Percentiles rank a stretch among this genome's conserved stretches.
Evolutionary conservation across 164 flowering plant genomes (phyloP).

Genomic region (Aristolochia contorta): DNA sequence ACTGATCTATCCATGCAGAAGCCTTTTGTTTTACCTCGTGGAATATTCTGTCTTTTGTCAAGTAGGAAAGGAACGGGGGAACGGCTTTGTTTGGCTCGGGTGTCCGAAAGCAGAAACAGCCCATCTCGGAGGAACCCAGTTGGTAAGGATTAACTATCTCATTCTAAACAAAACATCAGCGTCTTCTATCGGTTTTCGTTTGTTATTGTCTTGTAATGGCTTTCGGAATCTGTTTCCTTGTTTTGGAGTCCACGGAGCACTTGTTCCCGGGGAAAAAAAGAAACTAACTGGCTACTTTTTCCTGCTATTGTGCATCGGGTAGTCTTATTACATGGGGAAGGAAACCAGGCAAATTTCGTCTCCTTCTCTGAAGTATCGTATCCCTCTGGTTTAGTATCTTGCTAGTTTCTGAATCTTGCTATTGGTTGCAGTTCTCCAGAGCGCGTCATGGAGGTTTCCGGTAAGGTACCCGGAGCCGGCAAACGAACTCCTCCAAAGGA

Average conservation of each 20-base stretch:
- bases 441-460: slow-evolving; percentile 37
- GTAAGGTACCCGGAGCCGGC: slow-evolving; percentile 22
- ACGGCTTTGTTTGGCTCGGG: slow-evolving; percentile 29
- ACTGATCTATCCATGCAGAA: slow-evolving; percentile 35
- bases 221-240: neutral
- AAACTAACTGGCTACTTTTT: too few species aligned
- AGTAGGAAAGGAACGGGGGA: slow-evolving; percentile 44
- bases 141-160: slow-evolving; percentile 22
- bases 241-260: neutral
- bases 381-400: too few species aligned
- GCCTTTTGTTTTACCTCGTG: neutral
- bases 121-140: slow-evolving; percentile 29
- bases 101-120: slow-evolving; percentile 25
- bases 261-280: neutral
- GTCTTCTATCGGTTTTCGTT: neutral
- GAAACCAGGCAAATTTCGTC: too few species aligned
- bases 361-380: too few species aligned
- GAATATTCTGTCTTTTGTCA: slow-evolving; percentile 16
- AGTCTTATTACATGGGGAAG: too few species aligned
- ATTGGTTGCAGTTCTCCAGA: slow-evolving; percentile 27
- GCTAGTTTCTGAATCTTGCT: slow-evolving; percentile 8
- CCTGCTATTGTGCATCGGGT: too few species aligned
- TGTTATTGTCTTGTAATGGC: neutral
- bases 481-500: slow-evolving; percentile 67
- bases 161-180: neutral